Percentiles rank a stretch among this genome's conserved stretches.
These are phyloP conservation scores for Backusella psychrophila DNA, from an alignment of 192 early-diverging fungal species.

Conservation along the genomic window DNA sequence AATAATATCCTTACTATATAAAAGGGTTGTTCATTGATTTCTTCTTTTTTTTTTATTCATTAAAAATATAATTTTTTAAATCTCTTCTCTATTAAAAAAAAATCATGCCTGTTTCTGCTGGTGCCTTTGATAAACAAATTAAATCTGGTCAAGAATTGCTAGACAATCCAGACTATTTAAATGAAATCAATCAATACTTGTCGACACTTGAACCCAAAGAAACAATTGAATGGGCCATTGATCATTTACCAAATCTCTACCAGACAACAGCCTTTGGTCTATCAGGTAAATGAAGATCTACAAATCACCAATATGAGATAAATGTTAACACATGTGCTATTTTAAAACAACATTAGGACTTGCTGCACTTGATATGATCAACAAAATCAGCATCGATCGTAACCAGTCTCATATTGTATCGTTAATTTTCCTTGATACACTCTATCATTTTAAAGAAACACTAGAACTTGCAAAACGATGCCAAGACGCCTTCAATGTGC, in stretches of 20 bases:
- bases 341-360: conserved; percentile 40
- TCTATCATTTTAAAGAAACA: conserved; percentile 95
- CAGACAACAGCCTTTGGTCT: conserved; percentile 96
- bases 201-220: conserved; percentile 66
- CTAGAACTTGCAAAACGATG: conserved; percentile 70
- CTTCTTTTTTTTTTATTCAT: background rate
- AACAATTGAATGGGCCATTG: conserved; percentile 85
- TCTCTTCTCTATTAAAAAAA: background rate
- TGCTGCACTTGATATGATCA: conserved; percentile 84
- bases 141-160: conserved; percentile 36
- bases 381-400: conserved; percentile 58
- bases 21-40: background rate
- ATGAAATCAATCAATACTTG: conserved; percentile 73
- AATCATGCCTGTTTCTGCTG: conserved; percentile 30
- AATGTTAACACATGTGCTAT: background rate
- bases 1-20: background rate
- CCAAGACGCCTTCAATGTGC: conserved; percentile 64
- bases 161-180: conserved; percentile 56
- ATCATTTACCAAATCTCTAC: conserved; percentile 75
- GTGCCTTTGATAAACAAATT: background rate
- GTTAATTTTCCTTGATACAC: conserved; percentile 92
- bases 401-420: conserved; percentile 57
- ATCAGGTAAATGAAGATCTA: conserved; percentile 44
- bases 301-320: background rate
- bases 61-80: background rate